These are phyloP conservation scores for Ocimum tenuiflorum DNA, from an alignment of 257 asterid species.

Conservation along the genomic window DNA sequence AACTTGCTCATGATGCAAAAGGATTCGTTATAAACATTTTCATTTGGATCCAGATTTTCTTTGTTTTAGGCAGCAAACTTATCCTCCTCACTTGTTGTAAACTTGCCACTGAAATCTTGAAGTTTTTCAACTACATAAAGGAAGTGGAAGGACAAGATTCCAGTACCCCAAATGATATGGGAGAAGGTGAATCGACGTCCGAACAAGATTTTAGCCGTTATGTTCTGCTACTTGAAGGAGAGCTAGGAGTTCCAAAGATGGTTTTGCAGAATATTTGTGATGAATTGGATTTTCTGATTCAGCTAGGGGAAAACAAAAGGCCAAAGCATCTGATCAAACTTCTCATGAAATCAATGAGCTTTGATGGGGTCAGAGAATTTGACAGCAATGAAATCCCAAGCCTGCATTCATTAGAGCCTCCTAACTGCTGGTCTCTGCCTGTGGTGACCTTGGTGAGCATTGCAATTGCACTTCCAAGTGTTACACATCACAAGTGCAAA, in stretches of 20 bases:
- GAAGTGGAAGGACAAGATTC: not conserved
- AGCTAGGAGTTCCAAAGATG: slow-evolving; percentile 9
- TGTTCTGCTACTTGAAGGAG: slow-evolving; percentile 24
- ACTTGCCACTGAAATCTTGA: not conserved
- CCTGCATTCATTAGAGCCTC: slow-evolving; percentile 17
- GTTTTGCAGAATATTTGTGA: not conserved
- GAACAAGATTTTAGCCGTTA: slow-evolving; percentile 14
- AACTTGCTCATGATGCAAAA: slow-evolving; percentile 17
- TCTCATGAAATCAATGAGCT: not conserved
- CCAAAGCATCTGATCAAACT: slow-evolving; percentile 18
- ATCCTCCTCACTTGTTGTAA: slow-evolving; percentile 8
- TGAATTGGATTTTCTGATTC: slow-evolving; percentile 8
- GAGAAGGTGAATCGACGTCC: not conserved
- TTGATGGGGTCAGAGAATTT: slow-evolving; percentile 20
- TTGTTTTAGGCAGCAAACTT: slow-evolving; percentile 21
- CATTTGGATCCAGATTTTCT: slow-evolving; percentile 9
- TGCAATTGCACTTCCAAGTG: slow-evolving; percentile 29
- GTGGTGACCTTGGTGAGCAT: slow-evolving; percentile 30
- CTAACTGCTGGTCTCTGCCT: slow-evolving; percentile 28
- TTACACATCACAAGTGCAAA: not conserved
- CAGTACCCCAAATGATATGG: not conserved
- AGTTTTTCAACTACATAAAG: not conserved
- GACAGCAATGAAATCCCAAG: slow-evolving; percentile 15
- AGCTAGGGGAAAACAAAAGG: slow-evolving; percentile 12
- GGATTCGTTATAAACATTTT: slow-evolving; percentile 10